Evolutionary conservation across 1,139 yeast species (phyloP).

Genomic region (Geotrichum phurueaensis): DNA sequence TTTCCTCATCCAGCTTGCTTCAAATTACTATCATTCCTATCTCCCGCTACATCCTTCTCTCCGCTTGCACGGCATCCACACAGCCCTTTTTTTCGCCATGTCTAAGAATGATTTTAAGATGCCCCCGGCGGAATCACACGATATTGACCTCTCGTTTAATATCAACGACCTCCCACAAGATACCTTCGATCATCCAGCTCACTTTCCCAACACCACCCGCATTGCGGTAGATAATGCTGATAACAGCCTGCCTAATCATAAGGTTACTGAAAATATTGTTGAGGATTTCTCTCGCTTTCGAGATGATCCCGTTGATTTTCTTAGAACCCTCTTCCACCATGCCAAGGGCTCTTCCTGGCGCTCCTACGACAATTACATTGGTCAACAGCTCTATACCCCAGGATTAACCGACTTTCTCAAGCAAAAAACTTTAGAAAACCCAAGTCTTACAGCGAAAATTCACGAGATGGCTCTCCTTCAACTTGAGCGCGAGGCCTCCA

Average conservation of each 20-base stretch:
- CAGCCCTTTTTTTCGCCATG: background rate
- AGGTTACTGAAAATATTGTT: constrained; percentile 19
- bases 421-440: constrained; percentile 31
- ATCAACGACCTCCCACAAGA: constrained; percentile 3
- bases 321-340: constrained; percentile 31
- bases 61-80: background rate
- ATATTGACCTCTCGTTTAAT: constrained; percentile 10
- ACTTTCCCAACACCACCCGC: background rate
- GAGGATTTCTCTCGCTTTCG: constrained; percentile 32
- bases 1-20: background rate
- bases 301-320: constrained; percentile 34
- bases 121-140: background rate
- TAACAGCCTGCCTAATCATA: background rate
- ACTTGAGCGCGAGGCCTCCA: constrained; percentile 28
- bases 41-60: background rate
- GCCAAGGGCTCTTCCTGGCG: constrained; percentile 37
- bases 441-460: constrained; percentile 31
- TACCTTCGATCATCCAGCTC: constrained; percentile 1
- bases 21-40: background rate
- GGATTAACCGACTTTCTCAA: constrained; percentile 33
- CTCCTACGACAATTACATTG: constrained; percentile 37
- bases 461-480: constrained; percentile 32
- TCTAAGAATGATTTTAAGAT: background rate
- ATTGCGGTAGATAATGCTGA: background rate
- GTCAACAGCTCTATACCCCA: constrained; percentile 35